Evolutionary conservation across 352 stramenopile species (phyloP), one percentile per base, ranked within the genome.

Genomic region (Thraustotheca clavata): DNA sequence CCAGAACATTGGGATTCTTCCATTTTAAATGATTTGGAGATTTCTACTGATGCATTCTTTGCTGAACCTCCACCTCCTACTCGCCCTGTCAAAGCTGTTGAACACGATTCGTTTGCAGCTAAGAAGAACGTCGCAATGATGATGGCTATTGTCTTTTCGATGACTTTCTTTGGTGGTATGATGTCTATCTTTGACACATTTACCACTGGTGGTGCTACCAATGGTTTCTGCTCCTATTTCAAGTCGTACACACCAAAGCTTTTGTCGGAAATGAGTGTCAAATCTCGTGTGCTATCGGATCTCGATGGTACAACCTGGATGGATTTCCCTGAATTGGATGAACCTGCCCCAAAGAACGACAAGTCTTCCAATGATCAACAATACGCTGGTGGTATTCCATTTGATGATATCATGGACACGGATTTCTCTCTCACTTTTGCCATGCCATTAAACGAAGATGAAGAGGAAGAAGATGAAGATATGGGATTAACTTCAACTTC

Each of bases 91-190:
- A 65, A 65, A 46, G 33, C 57, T 11, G 39, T 43, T n/a, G 57
- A 65, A 27, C 57, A 65, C 57, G 57, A 65, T 40, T 65, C 57
- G 36, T 65, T 65, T 68, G 81, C 81, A 0, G 85, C 85, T 43
- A 94, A 94, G 76, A 92, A 92, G 73, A 94, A 94, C 69, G 50
- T 94, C 18, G 85, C 84, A 20, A 94, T 94, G 85, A 89, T 94
- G 74, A 90, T 90, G 70, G 85, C 83, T 7, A 84, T 94, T 70
- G 90, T 94, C 75, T 91, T 94, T 48, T 90, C 79, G 6, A 80
- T 91, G 38, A 89, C 79, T 16, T 91, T 91, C 62, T 91, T 88
- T 52, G 85, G 85, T 32, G 86, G 91, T 62, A 78, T 73, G 33
- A 73, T 85, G 22, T 77, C 75, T n/a, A 80, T 88, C 18, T 78